A percentile compares a stretch with the other conserved stretches of the same genome.
Evolutionary conservation across 2,329 filamentous ascomycete genomes (phyloP).

Genomic region (Sporothrix phasma): DNA sequence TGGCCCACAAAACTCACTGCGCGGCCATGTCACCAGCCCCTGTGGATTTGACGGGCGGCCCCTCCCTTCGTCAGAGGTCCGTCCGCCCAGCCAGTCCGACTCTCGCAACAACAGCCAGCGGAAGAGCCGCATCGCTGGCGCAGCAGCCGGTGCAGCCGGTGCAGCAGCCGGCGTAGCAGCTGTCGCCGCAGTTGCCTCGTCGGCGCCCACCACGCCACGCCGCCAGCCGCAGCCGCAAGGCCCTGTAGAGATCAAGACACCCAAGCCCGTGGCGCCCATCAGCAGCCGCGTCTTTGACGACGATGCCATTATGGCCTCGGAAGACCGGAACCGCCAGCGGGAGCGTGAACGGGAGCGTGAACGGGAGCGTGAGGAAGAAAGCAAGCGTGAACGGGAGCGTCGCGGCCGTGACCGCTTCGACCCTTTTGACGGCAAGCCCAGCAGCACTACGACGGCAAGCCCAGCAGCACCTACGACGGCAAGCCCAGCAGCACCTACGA

Average conservation of each 20-base stretch:
- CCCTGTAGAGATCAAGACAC: constrained; percentile 68
- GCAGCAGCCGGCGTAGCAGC: background rate
- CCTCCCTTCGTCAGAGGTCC: background rate
- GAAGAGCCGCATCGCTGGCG: background rate
- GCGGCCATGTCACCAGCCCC: constrained; percentile 44
- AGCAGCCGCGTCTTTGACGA: constrained; percentile 57
- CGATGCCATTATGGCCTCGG: constrained; percentile 19
- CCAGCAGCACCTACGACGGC: background rate
- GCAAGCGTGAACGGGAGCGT: constrained; percentile 19
- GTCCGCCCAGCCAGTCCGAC: constrained; percentile 18
- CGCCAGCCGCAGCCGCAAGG: constrained; percentile 35
- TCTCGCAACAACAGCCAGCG: constrained; percentile 9
- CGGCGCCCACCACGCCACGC: background rate
- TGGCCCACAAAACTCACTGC: constrained; percentile 51
- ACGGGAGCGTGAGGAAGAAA: constrained; percentile 18
- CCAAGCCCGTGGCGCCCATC: constrained; percentile 67
- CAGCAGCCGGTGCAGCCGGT: background rate
- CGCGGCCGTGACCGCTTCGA: constrained; percentile 3
- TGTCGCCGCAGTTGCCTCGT: background rate
- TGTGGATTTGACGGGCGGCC: constrained; percentile 42
- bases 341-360: constrained; percentile 23
- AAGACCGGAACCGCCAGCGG: constrained; percentile 21
- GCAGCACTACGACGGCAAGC: too few species aligned
- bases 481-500: too few species aligned
- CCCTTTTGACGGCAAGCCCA: too few species aligned